Percentiles rank a stretch among this genome's conserved stretches.
Evolutionary conservation across 2,329 filamentous ascomycete species (phyloP).

Genomic region (Ophiostoma piceae): DNA sequence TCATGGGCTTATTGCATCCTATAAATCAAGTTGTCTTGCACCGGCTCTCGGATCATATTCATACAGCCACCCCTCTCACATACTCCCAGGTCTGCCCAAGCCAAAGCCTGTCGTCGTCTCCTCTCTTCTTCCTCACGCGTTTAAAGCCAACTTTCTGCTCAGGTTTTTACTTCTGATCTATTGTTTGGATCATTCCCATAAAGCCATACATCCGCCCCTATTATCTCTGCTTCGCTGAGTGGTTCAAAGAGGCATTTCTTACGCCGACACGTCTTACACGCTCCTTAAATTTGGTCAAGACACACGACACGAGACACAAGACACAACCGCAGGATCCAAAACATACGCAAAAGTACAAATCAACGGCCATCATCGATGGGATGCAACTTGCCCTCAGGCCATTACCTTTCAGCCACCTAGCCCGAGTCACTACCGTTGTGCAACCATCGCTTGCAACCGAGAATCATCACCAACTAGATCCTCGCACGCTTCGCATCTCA

Average conservation of each 20-base stretch:
- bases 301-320: conserved; percentile 3
- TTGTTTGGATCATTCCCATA: not conserved
- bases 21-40: not conserved
- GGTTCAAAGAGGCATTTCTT: not conserved
- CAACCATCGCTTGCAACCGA: conserved; percentile 22
- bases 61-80: not conserved
- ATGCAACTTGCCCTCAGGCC: not conserved
- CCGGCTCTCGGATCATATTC: not conserved
- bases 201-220: not conserved
- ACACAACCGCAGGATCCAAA: not conserved
- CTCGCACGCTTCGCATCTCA: conserved; percentile 20
- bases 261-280: not conserved
- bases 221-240: not conserved
- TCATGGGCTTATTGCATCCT: not conserved
- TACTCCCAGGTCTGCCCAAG: not conserved
- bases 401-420: not conserved
- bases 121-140: not conserved
- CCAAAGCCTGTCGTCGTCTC: not conserved
- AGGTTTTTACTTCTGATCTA: not conserved
- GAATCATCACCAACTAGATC: conserved; percentile 21
- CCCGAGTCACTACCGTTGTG: conserved; percentile 15
- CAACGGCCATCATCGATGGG: not conserved
- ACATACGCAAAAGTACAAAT: not conserved
- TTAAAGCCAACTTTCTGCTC: not conserved
- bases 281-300: not conserved